Base-by-base conservation (phyloP, 2,329 filamentous ascomycete genomes). In the Arachnopeziza araneosa region DNA sequence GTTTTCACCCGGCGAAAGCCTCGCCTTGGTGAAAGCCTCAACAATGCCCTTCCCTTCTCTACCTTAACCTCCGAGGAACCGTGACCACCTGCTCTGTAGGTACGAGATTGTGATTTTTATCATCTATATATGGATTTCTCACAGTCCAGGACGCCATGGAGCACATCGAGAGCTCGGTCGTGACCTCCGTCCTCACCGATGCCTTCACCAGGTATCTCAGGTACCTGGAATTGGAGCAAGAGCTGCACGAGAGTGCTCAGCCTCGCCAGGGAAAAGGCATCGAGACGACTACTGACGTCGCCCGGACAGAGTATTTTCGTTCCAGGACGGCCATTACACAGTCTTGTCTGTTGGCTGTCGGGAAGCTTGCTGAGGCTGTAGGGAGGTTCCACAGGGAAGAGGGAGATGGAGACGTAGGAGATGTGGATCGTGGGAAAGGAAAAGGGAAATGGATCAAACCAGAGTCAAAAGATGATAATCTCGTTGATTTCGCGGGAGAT, bases 231-330 rank as follows among this genome's bases (percentile, higher is more conserved):
- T 17, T 52, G 26, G 57, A 59, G 24, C 57, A 48, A 19, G n/a
- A 49, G 19, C 14, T 59, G n/a, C 53, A 55, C 24, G 52, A 55
- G 24, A 32, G 24, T 12, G 44, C 53, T 5, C 57, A 59, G 53
- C 57, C 52, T 55, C 53, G 53, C 52, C 57, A 49, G 22, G 57
- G 57, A 14, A 59, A 59, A 24, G 48, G 49, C 22, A 2, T 52
- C 3, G 53, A 55, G 30, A 52, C 53, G 17, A 21, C n/a, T 7
- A 26, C 49, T 26, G 52, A 59, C 30, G 7, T 52, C 26, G 52
- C 53, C 7, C 44, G 48, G 17, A 50, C 19, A 7, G 5, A 48
- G 26, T 52, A 55, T 55, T 59, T 55, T 30, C 52, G 52, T 3
- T 1, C 26, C 2, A 24, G 53, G 21, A 52, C 26, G 19, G 14